Base-by-base conservation (phyloP, 1,139 yeast species). In the Kluyveromyces sp. region DNA sequence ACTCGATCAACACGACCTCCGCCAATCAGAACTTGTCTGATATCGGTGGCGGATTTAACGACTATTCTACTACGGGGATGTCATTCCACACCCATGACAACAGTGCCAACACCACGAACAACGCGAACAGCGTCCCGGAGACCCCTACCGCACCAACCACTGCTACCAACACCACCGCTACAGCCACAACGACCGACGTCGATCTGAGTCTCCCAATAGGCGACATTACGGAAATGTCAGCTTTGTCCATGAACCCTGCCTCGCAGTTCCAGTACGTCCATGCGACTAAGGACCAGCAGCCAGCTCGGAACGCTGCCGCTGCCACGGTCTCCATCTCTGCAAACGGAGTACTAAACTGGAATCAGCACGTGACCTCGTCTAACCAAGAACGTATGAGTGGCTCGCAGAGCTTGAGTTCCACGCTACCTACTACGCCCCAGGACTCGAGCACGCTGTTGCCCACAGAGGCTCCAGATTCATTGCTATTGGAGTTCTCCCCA, bases 151-250 rank as follows among this genome's bases (percentile, higher is more conserved):
- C 28, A 20, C 22, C 38, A 20, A 20, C 39, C 7, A 29, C 33
- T 18, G 26, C 40, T 11, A 33, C 38, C 9, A 40, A 35, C 3
- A 29, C 40, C n/a, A 28, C 46, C 17, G 35, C 39, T 17, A 19
- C 36, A 7, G 19, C 13, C 7, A 15, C 35, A 4, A 33, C 36
- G 4, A 18, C 30, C 6, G 35, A 31, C 28, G 29, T 17, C 11
- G 36, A 36, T 33, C 28, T 22, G 25, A 38, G 32, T 30, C 33
- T 38, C 7, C 30, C 41, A 12, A 19, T 32, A n/a, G 41, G 32
- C 20, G 41, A 38, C 41, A 31, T 38, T 38, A 22, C 41, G 36
- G 41, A 38, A 32, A 38, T 38, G 44, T 40, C 45, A 39, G 33
- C 40, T 15, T 12, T 43, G 16, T 16, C 35, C 33, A 13, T 17